Base-by-base conservation (phyloP, 352 stramenopile species). In the Peronosclerospora sorghi region DNA sequence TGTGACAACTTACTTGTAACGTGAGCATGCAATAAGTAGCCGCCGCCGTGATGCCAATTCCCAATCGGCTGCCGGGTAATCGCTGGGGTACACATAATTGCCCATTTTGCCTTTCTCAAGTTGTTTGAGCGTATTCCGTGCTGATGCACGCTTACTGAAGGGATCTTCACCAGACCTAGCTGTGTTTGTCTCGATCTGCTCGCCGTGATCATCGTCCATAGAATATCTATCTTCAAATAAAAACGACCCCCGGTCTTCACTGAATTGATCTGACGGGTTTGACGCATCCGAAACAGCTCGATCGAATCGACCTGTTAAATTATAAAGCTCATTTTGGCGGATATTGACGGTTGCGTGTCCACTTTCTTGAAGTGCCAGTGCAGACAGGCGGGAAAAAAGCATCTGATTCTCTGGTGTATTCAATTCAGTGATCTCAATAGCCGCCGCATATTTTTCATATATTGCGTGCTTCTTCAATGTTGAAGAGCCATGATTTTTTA, bases 31-130 rank as follows among this genome's bases (percentile, higher is more conserved):
- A 21, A 89, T 73, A 5, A 89, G 55, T 6, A 89, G 40, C 10
- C 77, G 65, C 41, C 77, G 44, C n/a, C 77, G 50, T 27, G 74
- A 63, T 12, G 55, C 48, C 9, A 68, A 45, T 45, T 89, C 77
- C 73, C 74, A 85, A 9, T 79, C 67, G 7, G 64, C 49, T 28
- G 62, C 61, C 0, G 58, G 50, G 14, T 71, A 61, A 21, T 89
- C 77, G 18, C 68, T 85, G 8, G 74, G 73, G 40, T 85, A 86
- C 15, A 83, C 57, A 32, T 83, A 78, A 5, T 71, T 75, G 1
- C 74, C 69, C 42, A 81, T 49, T 46, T 73, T 71, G 0, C 69
- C 59, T 32, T 75, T 80, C 26, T 64, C 67, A 17, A 83, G 48
- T 38, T 79, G 67, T 38, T 83, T 79, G 9, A 85, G 55, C 9